phyloP scores from a whole-genome alignment of 495 filamentous ascomycete genomes.

The Xylaria sp. region DNA sequence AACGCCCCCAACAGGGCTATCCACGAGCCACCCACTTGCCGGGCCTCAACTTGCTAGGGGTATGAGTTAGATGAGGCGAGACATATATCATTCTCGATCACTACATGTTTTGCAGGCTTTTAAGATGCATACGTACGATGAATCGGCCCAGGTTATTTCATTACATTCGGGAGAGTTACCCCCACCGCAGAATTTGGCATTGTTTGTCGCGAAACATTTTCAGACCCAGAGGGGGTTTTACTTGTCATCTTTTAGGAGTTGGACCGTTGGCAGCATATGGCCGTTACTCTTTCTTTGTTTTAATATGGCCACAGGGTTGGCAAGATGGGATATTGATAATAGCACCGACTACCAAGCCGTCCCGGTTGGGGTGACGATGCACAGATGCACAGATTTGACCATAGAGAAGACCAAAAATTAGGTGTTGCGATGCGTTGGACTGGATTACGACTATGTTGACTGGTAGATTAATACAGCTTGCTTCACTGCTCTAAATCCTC shows the following conservation, averaged over 20 bases:
- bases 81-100: conserved; percentile 30
- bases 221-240: conserved; percentile 20
- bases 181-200: conserved; percentile 15
- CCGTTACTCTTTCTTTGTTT: not conserved
- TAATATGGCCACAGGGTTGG: conserved; percentile 9
- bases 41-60: conserved; percentile 11
- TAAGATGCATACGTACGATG: conserved; percentile 40
- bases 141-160: conserved; percentile 33
- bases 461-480: conserved; percentile 13
- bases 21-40: conserved; percentile 28
- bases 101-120: conserved; percentile 33
- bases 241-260: conserved; percentile 19
- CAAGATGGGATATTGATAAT: conserved; percentile 14
- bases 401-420: conserved; percentile 10
- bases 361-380: not conserved
- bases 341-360: conserved; percentile 1
- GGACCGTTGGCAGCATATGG: conserved; percentile 17
- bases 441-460: conserved; percentile 18
- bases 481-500: not conserved
- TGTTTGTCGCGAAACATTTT: conserved; percentile 18
- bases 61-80: not conserved
- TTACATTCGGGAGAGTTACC: conserved; percentile 20
- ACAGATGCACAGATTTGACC: conserved; percentile 20
- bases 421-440: conserved; percentile 23
- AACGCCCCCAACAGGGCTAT: conserved; percentile 15